A percentile compares a stretch with the other conserved stretches of the same genome.
These are phyloP conservation scores for Calonectria hongkongensis DNA, from an alignment of 2,329 filamentous ascomycete species.

Conservation along the genomic window DNA sequence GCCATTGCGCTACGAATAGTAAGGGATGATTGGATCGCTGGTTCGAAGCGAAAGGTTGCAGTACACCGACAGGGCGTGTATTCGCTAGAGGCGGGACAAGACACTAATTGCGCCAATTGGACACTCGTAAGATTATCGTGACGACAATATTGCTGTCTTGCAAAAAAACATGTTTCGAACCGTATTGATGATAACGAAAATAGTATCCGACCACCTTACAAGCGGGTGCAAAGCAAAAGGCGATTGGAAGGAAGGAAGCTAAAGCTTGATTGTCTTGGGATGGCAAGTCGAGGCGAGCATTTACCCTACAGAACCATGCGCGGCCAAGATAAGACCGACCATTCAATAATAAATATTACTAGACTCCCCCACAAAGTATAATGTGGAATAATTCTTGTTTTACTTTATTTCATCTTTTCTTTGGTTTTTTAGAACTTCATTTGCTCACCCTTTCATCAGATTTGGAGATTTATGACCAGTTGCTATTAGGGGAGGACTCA, in stretches of 20 bases:
- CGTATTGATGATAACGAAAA: neutral
- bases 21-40: neutral
- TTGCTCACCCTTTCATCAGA: neutral
- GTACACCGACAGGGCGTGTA: neutral
- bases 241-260: neutral
- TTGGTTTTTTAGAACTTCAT: neutral
- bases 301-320: neutral
- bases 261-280: constrained; percentile 13
- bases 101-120: neutral
- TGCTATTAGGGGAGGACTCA: neutral
- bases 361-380: neutral
- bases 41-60: neutral
- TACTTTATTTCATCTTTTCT: neutral
- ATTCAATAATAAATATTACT: neutral
- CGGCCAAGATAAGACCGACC: neutral
- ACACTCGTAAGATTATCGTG: neutral
- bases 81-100: neutral
- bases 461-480: too few relatives aligned
- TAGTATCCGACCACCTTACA: too few relatives aligned
- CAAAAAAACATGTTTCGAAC: too few relatives aligned
- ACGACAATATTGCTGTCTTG: too few relatives aligned
- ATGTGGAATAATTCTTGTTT: too few relatives aligned
- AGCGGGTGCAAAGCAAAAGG: neutral
- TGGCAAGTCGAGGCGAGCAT: constrained; percentile 3
- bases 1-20: neutral